A percentile compares a stretch with the other conserved stretches of the same genome.
Evolutionary conservation across 345 rosid genomes (phyloP).

Genomic region (Leavenworthia alabamica): DNA sequence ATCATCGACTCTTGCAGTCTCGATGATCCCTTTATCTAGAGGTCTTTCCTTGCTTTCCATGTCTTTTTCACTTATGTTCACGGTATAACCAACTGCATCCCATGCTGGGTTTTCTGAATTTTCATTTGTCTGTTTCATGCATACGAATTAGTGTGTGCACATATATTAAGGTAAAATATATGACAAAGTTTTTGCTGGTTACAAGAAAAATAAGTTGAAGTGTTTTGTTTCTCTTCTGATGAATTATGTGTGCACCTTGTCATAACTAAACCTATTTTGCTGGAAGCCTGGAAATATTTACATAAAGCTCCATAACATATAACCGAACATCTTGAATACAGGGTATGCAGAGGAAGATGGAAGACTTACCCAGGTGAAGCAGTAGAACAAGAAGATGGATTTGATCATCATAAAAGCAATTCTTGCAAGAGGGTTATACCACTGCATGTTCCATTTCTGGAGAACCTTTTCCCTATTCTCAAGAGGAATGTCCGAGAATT

Average conservation of each 20-base stretch:
- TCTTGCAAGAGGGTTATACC: slow-evolving; percentile 42
- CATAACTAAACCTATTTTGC: too few species aligned
- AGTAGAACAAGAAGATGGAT: slow-evolving; percentile 42
- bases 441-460: slow-evolving; percentile 45
- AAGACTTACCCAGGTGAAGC: slow-evolving; percentile 52
- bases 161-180: neutral
- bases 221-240: too few species aligned
- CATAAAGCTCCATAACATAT: neutral
- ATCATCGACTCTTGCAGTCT: slow-evolving; percentile 39
- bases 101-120: slow-evolving; percentile 47
- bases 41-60: slow-evolving; percentile 36
- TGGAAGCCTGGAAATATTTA: neutral
- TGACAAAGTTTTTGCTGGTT: neutral
- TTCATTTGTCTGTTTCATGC: slow-evolving; percentile 42
- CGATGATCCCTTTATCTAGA: slow-evolving; percentile 48
- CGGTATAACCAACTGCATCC: slow-evolving; percentile 63
- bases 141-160: neutral
- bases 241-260: neutral
- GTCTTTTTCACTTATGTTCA: slow-evolving; percentile 19
- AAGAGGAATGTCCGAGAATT: slow-evolving; percentile 54
- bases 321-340: neutral
- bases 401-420: slow-evolving; percentile 48
- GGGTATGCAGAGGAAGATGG: neutral
- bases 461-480: slow-evolving; percentile 53
- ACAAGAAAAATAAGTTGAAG: neutral